These are phyloP conservation scores for Leptomonas pyrrhocoris DNA, from an alignment of 208 protist species.

Conservation along the genomic window DNA sequence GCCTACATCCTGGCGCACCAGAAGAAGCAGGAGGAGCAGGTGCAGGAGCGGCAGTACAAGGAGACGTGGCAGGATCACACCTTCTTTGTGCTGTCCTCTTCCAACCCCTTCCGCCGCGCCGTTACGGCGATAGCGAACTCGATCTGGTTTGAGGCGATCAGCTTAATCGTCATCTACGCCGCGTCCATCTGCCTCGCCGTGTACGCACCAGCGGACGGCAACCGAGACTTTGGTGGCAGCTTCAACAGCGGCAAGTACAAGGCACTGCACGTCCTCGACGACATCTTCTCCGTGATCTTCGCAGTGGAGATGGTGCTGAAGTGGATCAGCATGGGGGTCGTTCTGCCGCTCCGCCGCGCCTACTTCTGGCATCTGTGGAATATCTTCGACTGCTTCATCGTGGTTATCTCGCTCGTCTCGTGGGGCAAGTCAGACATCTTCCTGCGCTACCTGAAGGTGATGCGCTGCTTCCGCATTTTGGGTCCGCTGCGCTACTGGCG, in stretches of 20 bases:
- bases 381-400: constrained; percentile 89
- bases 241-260: constrained; percentile 76
- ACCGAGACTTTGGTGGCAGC: constrained; percentile 65
- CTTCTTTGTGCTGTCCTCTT: constrained; percentile 68
- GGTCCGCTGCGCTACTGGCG: constrained; percentile 62
- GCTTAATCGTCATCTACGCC: constrained; percentile 67
- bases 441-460: constrained; percentile 78
- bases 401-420: constrained; percentile 81
- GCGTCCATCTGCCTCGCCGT: constrained; percentile 81
- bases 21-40: constrained; percentile 57
- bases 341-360: constrained; percentile 69
- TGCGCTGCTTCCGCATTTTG: constrained; percentile 88
- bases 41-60: constrained; percentile 39
- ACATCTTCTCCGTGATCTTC: constrained; percentile 88
- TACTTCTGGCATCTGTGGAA: constrained; percentile 93
- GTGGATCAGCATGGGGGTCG: constrained; percentile 86
- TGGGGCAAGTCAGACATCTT: constrained; percentile 46
- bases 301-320: constrained; percentile 88
- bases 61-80: constrained; percentile 72
- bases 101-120: constrained; percentile 56
- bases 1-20: constrained; percentile 86
- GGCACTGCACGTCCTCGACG: constrained; percentile 76
- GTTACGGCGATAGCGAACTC: constrained; percentile 57
- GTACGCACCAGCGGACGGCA: constrained; percentile 57
- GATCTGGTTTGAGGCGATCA: constrained; percentile 69